Evolutionary conservation across 2,329 filamentous ascomycete genomes (phyloP).

Genomic region (Periconia macrospinosa): DNA sequence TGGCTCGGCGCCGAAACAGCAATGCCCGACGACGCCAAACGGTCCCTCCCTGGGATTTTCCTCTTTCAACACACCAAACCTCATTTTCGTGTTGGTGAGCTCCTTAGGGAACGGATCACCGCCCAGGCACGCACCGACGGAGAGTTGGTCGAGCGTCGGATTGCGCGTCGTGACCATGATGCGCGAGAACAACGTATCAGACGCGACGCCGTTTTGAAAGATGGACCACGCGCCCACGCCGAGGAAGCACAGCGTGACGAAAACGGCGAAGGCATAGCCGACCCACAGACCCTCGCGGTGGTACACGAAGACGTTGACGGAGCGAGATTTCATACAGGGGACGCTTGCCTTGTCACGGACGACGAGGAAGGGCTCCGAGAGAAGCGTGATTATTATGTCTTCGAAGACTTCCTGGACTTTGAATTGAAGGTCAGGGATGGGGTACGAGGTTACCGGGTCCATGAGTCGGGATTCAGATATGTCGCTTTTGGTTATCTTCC

Average conservation of each 20-base stretch:
- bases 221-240: slow-evolving; percentile 38
- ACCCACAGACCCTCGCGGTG: slow-evolving; percentile 36
- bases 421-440: slow-evolving; percentile 27
- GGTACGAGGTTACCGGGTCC: slow-evolving; percentile 30
- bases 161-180: slow-evolving; percentile 44
- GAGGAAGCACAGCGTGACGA: slow-evolving; percentile 29
- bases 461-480: slow-evolving; percentile 39
- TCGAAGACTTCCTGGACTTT: slow-evolving; percentile 37
- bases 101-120: slow-evolving; percentile 46
- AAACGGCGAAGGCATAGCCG: slow-evolving; percentile 40
- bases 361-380: slow-evolving; percentile 36
- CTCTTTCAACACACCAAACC: slow-evolving; percentile 44
- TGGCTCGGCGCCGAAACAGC: slow-evolving; percentile 40
- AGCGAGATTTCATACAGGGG: slow-evolving; percentile 29
- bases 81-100: slow-evolving; percentile 38
- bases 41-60: slow-evolving; percentile 36
- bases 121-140: slow-evolving; percentile 45
- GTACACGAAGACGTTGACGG: slow-evolving; percentile 35
- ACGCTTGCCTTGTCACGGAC: slow-evolving; percentile 23
- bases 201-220: slow-evolving; percentile 38
- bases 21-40: slow-evolving; percentile 40
- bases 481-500: slow-evolving; percentile 36
- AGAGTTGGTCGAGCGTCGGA: slow-evolving; percentile 40
- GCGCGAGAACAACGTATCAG: slow-evolving; percentile 39
- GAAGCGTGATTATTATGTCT: slow-evolving; percentile 41